Conservation (phyloP, 2,329 filamentous ascomycete species). For the Penicillium sp. region DNA sequence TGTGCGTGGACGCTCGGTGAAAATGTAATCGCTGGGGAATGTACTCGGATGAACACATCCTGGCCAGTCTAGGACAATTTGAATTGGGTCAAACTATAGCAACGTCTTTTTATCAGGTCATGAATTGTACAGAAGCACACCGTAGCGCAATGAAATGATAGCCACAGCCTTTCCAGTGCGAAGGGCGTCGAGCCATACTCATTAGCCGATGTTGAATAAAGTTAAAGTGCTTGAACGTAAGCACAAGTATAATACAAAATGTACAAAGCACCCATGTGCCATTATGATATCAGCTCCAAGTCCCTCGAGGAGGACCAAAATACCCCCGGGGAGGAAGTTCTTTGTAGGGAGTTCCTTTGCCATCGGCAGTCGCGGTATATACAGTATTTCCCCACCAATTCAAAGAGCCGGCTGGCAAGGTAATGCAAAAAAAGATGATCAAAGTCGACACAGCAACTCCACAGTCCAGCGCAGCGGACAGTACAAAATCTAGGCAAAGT, state of each 20-base stretch:
- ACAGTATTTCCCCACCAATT: constrained; percentile 43
- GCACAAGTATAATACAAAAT: too few relatives aligned
- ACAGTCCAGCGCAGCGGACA: constrained; percentile 42
- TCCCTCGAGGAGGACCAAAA: constrained; percentile 27
- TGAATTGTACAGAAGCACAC: too few relatives aligned
- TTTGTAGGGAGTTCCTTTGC: constrained; percentile 34
- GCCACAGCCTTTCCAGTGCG: too few relatives aligned
- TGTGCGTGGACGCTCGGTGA: constrained; percentile 45
- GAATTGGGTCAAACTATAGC: too few relatives aligned
- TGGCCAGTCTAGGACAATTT: constrained; percentile 39
- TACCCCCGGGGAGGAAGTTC: constrained; percentile 23
- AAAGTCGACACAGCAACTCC: constrained; percentile 41
- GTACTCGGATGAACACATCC: constrained; percentile 2
- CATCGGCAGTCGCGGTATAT: constrained; percentile 38
- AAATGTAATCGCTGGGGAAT: constrained; percentile 9
- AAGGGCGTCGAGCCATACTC: too few relatives aligned
- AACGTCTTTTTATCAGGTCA: too few relatives aligned
- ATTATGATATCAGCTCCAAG: constrained; percentile 21
- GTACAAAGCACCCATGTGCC: too few relatives aligned
- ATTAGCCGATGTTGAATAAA: too few relatives aligned
- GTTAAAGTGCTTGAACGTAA: too few relatives aligned
- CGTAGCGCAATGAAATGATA: too few relatives aligned
- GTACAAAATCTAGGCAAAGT: constrained; percentile 34
- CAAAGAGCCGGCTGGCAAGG: constrained; percentile 36
- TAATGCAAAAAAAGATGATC: constrained; percentile 43